These are phyloP conservation scores for Cladophialophora yegresii DNA, from an alignment of 2,329 filamentous ascomycete genomes.

Conservation along the genomic window DNA sequence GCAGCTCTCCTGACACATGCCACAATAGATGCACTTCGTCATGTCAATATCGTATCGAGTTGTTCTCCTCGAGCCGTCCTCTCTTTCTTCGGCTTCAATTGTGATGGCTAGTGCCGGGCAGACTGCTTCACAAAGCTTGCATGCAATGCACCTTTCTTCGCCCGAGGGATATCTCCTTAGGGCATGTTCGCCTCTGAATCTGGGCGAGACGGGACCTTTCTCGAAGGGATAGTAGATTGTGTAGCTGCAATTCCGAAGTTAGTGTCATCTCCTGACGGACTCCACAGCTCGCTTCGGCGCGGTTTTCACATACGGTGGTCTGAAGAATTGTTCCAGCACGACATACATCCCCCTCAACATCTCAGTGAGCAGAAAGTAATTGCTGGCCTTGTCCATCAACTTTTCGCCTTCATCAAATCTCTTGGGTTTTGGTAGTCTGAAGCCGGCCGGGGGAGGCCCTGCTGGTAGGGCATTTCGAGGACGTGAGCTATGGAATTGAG, in stretches of 20 bases:
- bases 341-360: conserved; percentile 98
- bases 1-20: conserved; percentile 98
- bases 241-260: conserved; percentile 61
- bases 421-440: conserved; percentile 72
- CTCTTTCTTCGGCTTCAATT: conserved; percentile 97
- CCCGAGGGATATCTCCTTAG: conserved; percentile 94
- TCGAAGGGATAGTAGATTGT: conserved; percentile 99
- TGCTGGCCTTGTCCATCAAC: conserved; percentile 78
- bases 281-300: background rate
- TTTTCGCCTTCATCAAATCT: conserved; percentile 82
- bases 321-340: conserved; percentile 95
- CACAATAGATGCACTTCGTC: conserved; percentile 99
- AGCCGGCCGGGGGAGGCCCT: conserved; percentile 76
- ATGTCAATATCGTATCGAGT: conserved; percentile 99
- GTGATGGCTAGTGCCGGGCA: conserved; percentile 98
- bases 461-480: conserved; percentile 65
- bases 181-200: conserved; percentile 97
- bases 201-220: conserved; percentile 96
- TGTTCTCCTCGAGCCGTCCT: conserved; percentile 90
- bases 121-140: conserved; percentile 98
- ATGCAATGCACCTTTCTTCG: conserved; percentile 98
- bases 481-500: conserved; percentile 66
- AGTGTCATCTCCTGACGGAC: background rate
- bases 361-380: conserved; percentile 94
- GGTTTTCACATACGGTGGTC: conserved; percentile 77